Conservation (phyloP, 73 alveolate genomes). For the Chromera velia region DNA sequence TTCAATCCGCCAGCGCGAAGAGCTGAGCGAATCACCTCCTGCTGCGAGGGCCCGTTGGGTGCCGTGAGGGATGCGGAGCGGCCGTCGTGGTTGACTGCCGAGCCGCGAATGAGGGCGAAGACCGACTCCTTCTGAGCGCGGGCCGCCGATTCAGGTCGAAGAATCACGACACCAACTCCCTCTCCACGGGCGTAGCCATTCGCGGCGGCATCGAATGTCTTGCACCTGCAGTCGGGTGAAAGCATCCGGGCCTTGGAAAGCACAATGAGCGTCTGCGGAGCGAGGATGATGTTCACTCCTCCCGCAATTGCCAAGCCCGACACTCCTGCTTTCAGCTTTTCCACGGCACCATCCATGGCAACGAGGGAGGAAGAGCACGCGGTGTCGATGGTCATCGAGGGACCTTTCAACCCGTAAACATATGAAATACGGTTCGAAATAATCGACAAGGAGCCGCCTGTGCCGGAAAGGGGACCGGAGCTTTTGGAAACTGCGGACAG, state of each 20-base stretch:
- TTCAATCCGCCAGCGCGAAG: background rate
- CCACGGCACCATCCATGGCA: background rate
- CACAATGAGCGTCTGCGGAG: constrained; percentile 30
- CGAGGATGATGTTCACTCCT: constrained; percentile 21
- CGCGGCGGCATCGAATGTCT: background rate
- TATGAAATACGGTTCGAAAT: constrained; percentile 6
- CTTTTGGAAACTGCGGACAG: background rate
- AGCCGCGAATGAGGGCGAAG: background rate
- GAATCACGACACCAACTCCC: background rate
- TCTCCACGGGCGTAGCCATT: background rate
- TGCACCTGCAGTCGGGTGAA: constrained; percentile 5
- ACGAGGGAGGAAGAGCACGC: constrained; percentile 16
- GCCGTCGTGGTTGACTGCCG: background rate
- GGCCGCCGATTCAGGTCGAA: too few relatives aligned
- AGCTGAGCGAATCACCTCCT: background rate
- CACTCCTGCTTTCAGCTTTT: background rate
- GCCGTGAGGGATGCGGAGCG: background rate
- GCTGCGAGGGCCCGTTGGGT: background rate
- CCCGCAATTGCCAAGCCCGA: constrained; percentile 1
- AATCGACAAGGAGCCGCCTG: background rate
- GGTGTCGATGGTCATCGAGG: background rate
- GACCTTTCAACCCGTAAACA: background rate
- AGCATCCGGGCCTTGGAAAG: constrained; percentile 35
- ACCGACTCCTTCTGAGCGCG: too few relatives aligned
- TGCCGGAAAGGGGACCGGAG: background rate